Percentiles rank a stretch among this genome's conserved stretches.
Conservation (phyloP, 2,329 filamentous ascomycete species). For the Aspergillus tamarii region DNA sequence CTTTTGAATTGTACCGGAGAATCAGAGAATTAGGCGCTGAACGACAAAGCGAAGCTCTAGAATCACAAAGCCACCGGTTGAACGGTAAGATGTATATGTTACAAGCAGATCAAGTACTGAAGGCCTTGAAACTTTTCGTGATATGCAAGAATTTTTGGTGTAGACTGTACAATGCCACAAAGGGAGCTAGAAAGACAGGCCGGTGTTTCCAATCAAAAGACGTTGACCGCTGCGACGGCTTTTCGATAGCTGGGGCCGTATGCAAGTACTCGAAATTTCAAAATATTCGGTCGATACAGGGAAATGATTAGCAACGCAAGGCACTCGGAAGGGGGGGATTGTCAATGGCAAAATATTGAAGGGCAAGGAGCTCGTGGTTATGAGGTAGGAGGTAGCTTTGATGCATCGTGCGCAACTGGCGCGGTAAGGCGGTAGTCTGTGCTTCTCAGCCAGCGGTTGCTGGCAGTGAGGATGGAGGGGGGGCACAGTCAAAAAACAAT, state of each 20-base stretch:
- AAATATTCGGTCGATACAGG: constrained; percentile 20
- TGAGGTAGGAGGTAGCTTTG: constrained; percentile 24
- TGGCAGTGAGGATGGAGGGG: constrained; percentile 21
- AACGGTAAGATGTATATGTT: constrained; percentile 13
- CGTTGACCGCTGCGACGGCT: not conserved
- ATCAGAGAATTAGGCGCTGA: not conserved
- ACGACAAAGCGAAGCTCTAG: not conserved
- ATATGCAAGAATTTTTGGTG: constrained; percentile 9
- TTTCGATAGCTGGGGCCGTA: constrained; percentile 6
- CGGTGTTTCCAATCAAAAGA: constrained; percentile 5
- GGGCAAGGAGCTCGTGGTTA: constrained; percentile 28
- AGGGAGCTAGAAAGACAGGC: constrained; percentile 10
- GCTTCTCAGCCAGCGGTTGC: constrained; percentile 22
- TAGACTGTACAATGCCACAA: constrained; percentile 15
- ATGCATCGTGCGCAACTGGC: constrained; percentile 41
- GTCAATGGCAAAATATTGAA: constrained; percentile 16
- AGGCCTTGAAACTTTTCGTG: constrained; percentile 1
- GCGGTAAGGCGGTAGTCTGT: constrained; percentile 27
- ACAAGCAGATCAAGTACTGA: constrained; percentile 17
- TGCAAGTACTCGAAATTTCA: constrained; percentile 11
- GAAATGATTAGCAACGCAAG: constrained; percentile 31
- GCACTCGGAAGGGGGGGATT: constrained; percentile 23
- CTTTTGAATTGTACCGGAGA: constrained; percentile 8
- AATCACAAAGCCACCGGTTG: constrained; percentile 19
- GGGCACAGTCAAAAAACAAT: constrained; percentile 5